phyloP scores from a whole-genome alignment of 495 filamentous ascomycete genomes.

The Aspergillus cristatus region DNA sequence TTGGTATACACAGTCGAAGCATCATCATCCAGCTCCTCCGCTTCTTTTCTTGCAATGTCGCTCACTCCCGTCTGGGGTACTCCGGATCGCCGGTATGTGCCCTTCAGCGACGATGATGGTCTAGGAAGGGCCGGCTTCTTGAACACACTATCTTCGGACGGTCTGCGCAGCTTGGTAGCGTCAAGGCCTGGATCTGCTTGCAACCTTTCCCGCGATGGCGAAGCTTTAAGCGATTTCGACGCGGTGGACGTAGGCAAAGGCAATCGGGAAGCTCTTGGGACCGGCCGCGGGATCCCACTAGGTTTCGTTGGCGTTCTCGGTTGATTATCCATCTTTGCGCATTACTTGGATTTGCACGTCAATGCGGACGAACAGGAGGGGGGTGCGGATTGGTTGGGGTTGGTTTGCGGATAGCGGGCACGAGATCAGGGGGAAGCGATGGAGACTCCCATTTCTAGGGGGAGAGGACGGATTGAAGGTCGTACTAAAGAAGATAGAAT shows the following conservation, averaged over 20 bases:
- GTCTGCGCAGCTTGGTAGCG: constrained; percentile 25
- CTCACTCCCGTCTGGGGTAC: constrained; percentile 10
- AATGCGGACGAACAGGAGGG: not conserved
- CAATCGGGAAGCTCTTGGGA: constrained; percentile 28
- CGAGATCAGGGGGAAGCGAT: not conserved
- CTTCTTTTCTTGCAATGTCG: constrained; percentile 11
- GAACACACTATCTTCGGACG: constrained; percentile 32
- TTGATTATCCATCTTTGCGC: constrained; percentile 27
- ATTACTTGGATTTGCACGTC: not conserved
- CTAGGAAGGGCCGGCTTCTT: constrained; percentile 24
- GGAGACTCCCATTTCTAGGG: constrained; percentile 5
- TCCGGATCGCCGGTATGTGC: constrained; percentile 10
- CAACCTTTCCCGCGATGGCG: constrained; percentile 36
- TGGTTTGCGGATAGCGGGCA: not conserved
- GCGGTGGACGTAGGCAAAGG: constrained; percentile 31
- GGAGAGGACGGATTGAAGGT: not conserved
- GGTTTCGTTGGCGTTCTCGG: constrained; percentile 19
- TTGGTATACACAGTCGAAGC: constrained; percentile 3
- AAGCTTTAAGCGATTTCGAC: constrained; percentile 30
- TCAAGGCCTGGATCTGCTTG: constrained; percentile 34
- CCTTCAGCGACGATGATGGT: constrained; percentile 18
- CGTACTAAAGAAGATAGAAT: not conserved
- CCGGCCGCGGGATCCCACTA: constrained; percentile 33
- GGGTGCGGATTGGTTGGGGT: not conserved
- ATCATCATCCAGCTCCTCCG: constrained; percentile 9